Percentiles rank a stretch among this genome's conserved stretches.
These are phyloP conservation scores for Xylaria digitata DNA, from an alignment of 2,329 filamentous ascomycete species.

Conservation along the genomic window DNA sequence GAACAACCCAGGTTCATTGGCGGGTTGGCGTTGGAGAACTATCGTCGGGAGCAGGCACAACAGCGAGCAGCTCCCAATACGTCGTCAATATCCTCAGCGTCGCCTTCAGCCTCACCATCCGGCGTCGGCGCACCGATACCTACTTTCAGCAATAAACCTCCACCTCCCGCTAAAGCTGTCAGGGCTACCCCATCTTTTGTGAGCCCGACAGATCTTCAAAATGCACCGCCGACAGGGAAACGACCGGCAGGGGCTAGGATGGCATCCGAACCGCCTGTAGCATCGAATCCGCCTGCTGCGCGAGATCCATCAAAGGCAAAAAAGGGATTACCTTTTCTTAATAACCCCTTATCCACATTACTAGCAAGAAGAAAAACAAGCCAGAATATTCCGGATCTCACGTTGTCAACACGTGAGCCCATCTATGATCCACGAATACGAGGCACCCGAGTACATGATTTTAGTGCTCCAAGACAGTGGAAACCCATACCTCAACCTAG, in stretches of 20 bases:
- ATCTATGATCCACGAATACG: constrained; percentile 72
- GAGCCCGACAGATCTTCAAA: constrained; percentile 62
- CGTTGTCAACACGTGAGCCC: constrained; percentile 58
- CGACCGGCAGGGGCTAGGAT: constrained; percentile 57
- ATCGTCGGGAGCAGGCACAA: constrained; percentile 55
- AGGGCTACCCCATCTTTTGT: constrained; percentile 60
- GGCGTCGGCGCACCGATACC: constrained; percentile 49
- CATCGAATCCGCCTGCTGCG: constrained; percentile 48
- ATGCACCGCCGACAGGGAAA: constrained; percentile 52
- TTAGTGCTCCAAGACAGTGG: constrained; percentile 68
- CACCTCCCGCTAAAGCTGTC: constrained; percentile 46
- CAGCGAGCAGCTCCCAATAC: constrained; percentile 38
- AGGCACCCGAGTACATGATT: constrained; percentile 73
- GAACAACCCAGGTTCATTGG: constrained; percentile 64
- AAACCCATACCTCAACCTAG: constrained; percentile 51
- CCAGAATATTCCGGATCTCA: constrained; percentile 60
- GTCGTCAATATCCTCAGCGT: constrained; percentile 6
- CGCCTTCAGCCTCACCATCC: constrained; percentile 24
- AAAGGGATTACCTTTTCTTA: constrained; percentile 68
- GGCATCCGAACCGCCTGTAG: constrained; percentile 52
- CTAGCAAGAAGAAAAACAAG: constrained; percentile 67
- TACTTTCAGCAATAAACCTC: constrained; percentile 45
- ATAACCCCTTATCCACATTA: constrained; percentile 69
- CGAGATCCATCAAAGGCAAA: constrained; percentile 60
- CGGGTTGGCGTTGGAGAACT: constrained; percentile 65